Percentiles rank a stretch among this genome's conserved stretches.
Evolutionary conservation across 345 rosid genomes (phyloP).

Genomic region (Acer yangbiense): DNA sequence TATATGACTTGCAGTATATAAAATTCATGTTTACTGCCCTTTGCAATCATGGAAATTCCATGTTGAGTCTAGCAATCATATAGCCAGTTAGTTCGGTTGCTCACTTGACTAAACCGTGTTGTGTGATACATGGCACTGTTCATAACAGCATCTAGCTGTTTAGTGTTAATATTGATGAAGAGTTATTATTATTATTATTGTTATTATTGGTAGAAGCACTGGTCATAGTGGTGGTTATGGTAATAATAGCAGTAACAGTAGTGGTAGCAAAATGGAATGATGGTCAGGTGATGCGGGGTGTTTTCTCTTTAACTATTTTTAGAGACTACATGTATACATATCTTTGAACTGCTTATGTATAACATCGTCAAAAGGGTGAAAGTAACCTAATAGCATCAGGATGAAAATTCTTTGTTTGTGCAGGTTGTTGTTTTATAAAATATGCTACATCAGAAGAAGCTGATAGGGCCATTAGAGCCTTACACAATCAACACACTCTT

Average conservation of each 20-base stretch:
- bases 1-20: background rate
- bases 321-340: background rate
- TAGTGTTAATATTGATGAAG: background rate
- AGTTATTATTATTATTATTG: background rate
- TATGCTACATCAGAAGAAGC: constrained; percentile 92
- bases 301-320: background rate
- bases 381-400: constrained; percentile 40
- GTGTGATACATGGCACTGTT: background rate
- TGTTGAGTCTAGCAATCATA: background rate
- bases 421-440: constrained; percentile 99
- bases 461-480: constrained; percentile 92
- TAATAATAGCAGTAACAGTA: background rate
- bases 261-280: background rate
- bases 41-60: background rate
- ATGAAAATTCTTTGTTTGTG: constrained; percentile 46
- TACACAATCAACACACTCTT: constrained; percentile 87
- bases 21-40: background rate
- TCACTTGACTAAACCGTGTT: background rate
- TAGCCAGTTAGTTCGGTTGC: background rate
- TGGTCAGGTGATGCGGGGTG: background rate
- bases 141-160: background rate
- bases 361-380: constrained; percentile 20
- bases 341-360: constrained; percentile 21
- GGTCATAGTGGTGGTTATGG: background rate
- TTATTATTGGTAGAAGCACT: background rate